phyloP scores from a whole-genome alignment of 768 basidiomycete genomes.

The Mycena crocata region DNA sequence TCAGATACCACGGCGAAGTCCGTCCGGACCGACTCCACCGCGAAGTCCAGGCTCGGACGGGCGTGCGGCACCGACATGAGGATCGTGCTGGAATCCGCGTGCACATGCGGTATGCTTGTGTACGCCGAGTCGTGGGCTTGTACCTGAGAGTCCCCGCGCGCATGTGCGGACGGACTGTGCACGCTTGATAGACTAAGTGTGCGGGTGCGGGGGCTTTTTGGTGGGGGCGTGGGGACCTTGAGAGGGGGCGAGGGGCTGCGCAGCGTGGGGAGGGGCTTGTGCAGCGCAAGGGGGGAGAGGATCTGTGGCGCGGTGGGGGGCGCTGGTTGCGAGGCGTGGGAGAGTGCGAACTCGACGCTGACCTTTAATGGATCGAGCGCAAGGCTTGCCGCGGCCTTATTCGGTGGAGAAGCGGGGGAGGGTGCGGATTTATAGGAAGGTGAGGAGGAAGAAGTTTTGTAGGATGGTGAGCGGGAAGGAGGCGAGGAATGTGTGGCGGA shows the following conservation, averaged over 20 bases:
- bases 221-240: neutral
- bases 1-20: no score
- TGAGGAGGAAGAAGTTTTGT: neutral
- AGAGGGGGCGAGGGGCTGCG: neutral
- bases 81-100: no score
- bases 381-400: slow-evolving; percentile 7
- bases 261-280: neutral
- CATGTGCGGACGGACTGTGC: no score
- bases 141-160: no score
- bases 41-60: no score
- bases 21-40: no score
- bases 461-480: neutral
- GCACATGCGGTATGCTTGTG: no score
- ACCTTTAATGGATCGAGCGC: slow-evolving; percentile 19
- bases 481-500: no score
- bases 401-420: neutral
- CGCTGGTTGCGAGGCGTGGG: neutral
- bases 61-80: no score
- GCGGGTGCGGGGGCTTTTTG: neutral
- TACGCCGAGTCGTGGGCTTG: no score
- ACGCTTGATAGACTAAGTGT: no score
- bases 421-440: neutral
- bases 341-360: slow-evolving; percentile 2
- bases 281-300: neutral
- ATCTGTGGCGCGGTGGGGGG: neutral